phyloP scores from a whole-genome alignment of 805 yeast species.

The Sugiyamaella valdiviana region DNA sequence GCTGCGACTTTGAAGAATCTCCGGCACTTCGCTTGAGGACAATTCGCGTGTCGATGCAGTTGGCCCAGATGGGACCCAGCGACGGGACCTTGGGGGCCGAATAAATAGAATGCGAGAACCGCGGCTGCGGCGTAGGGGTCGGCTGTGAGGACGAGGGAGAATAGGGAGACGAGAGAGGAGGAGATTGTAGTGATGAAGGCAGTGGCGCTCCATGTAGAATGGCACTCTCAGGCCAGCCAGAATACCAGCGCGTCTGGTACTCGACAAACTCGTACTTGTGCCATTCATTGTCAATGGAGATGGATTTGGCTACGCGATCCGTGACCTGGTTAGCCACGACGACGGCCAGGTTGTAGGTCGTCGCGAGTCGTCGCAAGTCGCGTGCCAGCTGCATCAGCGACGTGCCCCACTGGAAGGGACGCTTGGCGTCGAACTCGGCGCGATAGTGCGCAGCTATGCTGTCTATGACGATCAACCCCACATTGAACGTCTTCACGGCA shows the following conservation, averaged over 20 bases:
- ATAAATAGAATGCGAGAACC: not conserved
- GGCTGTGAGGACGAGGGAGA: not conserved
- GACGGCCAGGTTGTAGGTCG: slow-evolving; percentile 47
- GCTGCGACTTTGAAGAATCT: slow-evolving; percentile 29
- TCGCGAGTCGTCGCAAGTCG: slow-evolving; percentile 46
- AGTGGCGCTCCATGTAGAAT: not conserved
- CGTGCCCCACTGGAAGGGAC: slow-evolving; percentile 33
- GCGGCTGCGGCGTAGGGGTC: not conserved
- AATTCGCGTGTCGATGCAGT: slow-evolving; percentile 45
- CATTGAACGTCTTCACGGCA: slow-evolving; percentile 37
- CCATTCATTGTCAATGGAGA: slow-evolving; percentile 17
- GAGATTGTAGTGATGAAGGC: slow-evolving; percentile 13
- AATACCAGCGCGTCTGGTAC: slow-evolving; percentile 63
- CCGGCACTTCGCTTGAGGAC: slow-evolving; percentile 22
- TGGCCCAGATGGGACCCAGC: slow-evolving; percentile 51
- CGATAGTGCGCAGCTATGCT: slow-evolving; percentile 75
- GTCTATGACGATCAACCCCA: slow-evolving; percentile 65
- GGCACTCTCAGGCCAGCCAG: slow-evolving; percentile 59
- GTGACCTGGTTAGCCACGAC: slow-evolving; percentile 77
- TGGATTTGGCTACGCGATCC: slow-evolving; percentile 40
- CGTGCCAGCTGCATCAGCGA: slow-evolving; percentile 34
- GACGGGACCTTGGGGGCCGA: slow-evolving; percentile 41
- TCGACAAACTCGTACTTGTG: slow-evolving; percentile 37
- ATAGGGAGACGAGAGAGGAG: not conserved
- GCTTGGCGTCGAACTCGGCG: slow-evolving; percentile 41